phyloP scores from a whole-genome alignment of 805 yeast species.

The Yamadazyma nakazawae region DNA sequence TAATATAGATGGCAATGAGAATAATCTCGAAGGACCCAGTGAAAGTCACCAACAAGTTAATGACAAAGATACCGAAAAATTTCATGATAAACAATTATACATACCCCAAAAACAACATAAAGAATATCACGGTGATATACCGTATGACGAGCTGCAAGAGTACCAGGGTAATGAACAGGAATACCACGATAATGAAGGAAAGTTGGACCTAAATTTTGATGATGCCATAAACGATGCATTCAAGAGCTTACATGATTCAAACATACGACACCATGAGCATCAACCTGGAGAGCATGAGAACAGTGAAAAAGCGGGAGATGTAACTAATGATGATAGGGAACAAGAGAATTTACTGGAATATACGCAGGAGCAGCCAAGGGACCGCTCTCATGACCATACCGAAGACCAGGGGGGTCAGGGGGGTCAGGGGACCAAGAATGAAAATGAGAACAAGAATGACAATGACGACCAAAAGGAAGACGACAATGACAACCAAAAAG shows the following conservation, averaged over 20 bases:
- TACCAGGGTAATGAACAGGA: not conserved
- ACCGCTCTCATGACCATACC: not conserved
- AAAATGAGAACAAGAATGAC: not conserved
- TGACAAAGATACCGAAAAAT: not conserved
- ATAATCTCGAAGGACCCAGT: not conserved
- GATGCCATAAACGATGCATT: constrained; percentile 30
- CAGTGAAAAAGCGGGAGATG: not conserved
- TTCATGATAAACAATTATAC: constrained; percentile 5
- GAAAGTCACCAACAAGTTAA: not conserved
- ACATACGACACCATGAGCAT: not conserved
- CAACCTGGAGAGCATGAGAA: not conserved
- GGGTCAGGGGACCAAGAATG: not conserved
- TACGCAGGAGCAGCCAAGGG: not conserved
- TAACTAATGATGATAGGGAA: not conserved
- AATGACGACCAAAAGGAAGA: not conserved
- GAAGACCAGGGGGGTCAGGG: not conserved
- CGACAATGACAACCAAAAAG: not conserved
- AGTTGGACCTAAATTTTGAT: constrained; percentile 19
- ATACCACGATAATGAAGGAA: constrained; percentile 1
- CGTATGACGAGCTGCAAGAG: constrained; percentile 5
- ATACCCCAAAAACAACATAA: constrained; percentile 15
- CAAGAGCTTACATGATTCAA: constrained; percentile 12
- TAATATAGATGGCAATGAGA: not conserved
- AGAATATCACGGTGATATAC: not conserved
- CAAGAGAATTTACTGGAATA: not conserved